These are phyloP conservation scores for Phanerochaete sordida DNA, from an alignment of 768 basidiomycete genomes.

Conservation along the genomic window DNA sequence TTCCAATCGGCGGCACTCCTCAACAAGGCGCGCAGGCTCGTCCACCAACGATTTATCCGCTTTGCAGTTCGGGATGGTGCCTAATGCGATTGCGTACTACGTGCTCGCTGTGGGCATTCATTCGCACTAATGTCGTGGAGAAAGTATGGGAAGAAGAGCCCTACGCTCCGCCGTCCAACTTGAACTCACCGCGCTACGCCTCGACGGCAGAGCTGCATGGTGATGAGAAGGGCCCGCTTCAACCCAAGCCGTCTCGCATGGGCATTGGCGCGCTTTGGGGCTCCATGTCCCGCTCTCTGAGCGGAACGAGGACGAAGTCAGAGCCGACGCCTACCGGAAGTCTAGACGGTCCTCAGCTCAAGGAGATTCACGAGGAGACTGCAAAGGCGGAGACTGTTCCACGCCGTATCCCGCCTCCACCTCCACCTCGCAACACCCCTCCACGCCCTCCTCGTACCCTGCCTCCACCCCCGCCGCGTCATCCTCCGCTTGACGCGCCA, in stretches of 20 bases:
- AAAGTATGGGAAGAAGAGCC: slow-evolving; percentile 87
- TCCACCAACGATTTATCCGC: slow-evolving; percentile 60
- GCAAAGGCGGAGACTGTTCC: neutral
- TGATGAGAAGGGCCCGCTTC: neutral
- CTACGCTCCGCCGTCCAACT: slow-evolving; percentile 22
- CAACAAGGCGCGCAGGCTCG: slow-evolving; percentile 1
- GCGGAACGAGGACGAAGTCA: slow-evolving; percentile 10
- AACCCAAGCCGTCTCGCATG: slow-evolving; percentile 16
- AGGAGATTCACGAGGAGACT: slow-evolving; percentile 1
- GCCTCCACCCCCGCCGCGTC: slow-evolving; percentile 18
- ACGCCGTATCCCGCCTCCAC: neutral
- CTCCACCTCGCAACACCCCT: slow-evolving; percentile 16
- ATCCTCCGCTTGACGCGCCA: slow-evolving; percentile 21
- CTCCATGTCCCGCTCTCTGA: slow-evolving; percentile 25
- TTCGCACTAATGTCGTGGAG: slow-evolving; percentile 77
- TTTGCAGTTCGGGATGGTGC: slow-evolving; percentile 87
- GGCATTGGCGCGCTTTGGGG: slow-evolving; percentile 28
- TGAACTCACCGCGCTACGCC: neutral
- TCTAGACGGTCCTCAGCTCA: slow-evolving; percentile 3
- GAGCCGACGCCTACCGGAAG: slow-evolving; percentile 9
- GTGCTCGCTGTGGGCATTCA: slow-evolving; percentile 89
- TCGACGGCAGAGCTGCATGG: neutral
- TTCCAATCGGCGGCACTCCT: slow-evolving; percentile 15
- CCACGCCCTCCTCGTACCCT: slow-evolving; percentile 17
- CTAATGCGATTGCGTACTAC: slow-evolving; percentile 76